Evolutionary conservation across 2,329 filamentous ascomycete species (phyloP), one percentile per base, ranked within the genome.

Genomic region (Cladorrhinum sp.): DNA sequence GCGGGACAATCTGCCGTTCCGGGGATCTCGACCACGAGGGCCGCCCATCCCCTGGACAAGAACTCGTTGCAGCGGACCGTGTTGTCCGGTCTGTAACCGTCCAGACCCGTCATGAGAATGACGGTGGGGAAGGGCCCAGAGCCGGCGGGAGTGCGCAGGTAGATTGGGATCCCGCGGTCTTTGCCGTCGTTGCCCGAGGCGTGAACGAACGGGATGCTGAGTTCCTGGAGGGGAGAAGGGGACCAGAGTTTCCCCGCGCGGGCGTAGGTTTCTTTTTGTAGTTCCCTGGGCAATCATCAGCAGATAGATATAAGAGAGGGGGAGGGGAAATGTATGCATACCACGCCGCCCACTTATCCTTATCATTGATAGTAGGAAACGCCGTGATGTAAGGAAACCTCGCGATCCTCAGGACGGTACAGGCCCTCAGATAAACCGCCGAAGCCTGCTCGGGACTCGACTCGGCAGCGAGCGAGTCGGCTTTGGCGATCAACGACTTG

Each of bases 321-420:
- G n/a, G 14, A 46, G 7, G 42, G 16, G 5, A 46, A 20, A 16
- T 3, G 14, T 36, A 5, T 12, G 3, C 42, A 20, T 46, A 46
- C 83, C 88, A 92, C 1, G 87, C 88, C 26, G 79, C 71, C 65
- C 84, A 81, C 73, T 92, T 87, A 53, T 73, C 70, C 1, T 73
- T 70, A 49, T 76, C 75, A 65, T 68, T 78, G 46, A 76, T 63
- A 1, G 62, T 55, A 0, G 79, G 78, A 55, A 72, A 76, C 2
- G 70, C 65, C 2, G 75, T 73, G 65, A 82, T 76, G 66, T 82
- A 82, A 2, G 89, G 89, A 69, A 92, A 92, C 16, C 89, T 82
- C 0, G 87, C 81, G 66, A 92, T 91, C 57, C 89, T 82, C 73
- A 90, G 87, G n/a, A 92, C 79, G 24, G 87, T 85, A 21, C 88